Percentiles rank a stretch among this genome's conserved stretches.
These are phyloP conservation scores for Teratosphaeria zuluensis DNA, from an alignment of 2,329 filamentous ascomycete species.

Conservation along the genomic window DNA sequence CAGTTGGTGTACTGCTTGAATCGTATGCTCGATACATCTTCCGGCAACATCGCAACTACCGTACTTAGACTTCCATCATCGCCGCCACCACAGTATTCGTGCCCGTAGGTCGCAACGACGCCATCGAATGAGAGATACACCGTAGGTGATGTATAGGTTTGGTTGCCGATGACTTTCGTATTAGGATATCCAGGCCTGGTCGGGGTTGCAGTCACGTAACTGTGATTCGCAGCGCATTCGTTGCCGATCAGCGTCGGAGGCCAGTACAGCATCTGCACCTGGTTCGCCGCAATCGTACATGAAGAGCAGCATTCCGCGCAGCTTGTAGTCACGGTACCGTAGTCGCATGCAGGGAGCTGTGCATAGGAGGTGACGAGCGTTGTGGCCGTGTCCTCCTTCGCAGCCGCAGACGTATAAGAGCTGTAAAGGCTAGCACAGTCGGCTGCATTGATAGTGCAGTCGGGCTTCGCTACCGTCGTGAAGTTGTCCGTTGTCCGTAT, in stretches of 20 bases:
- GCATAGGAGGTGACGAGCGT: background rate
- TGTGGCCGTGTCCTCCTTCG: background rate
- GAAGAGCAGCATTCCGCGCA: background rate
- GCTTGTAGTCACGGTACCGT: background rate
- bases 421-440: background rate
- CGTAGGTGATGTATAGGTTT: background rate
- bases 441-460: background rate
- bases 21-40: background rate
- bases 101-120: no score
- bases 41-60: background rate
- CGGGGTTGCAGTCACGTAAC: background rate
- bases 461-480: background rate
- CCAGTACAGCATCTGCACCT: background rate
- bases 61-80: background rate
- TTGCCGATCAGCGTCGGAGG: background rate
- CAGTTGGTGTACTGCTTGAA: background rate
- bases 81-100: no score
- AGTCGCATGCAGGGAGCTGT: background rate
- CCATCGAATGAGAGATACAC: background rate
- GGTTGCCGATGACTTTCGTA: background rate
- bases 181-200: background rate
- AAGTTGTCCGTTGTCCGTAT: background rate
- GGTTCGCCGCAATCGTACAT: background rate
- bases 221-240: background rate
- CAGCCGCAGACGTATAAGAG: background rate